Evolutionary conservation across 208 protist genomes (phyloP).

Genomic region (Trypanosoma caninum): DNA sequence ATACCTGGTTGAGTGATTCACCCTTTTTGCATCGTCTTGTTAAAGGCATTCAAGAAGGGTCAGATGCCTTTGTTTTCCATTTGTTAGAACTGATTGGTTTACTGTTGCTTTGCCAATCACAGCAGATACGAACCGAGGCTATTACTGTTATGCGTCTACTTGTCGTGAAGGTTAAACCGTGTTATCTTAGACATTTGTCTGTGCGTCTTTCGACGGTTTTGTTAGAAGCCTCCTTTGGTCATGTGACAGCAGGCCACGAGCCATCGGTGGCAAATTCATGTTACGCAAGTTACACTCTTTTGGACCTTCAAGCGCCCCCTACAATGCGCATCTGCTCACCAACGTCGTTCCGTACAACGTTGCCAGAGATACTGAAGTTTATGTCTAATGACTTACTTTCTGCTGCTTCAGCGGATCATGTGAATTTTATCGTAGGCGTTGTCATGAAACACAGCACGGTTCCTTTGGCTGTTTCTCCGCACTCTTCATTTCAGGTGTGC

Average conservation of each 20-base stretch:
- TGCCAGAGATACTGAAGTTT: conserved; percentile 61
- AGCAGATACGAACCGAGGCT: conserved; percentile 65
- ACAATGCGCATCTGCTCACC: conserved; percentile 65
- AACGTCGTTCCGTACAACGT: conserved; percentile 53
- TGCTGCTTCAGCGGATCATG: conserved; percentile 25
- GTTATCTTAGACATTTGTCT: conserved; percentile 36
- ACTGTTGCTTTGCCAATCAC: conserved; percentile 54
- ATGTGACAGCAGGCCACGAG: conserved; percentile 28
- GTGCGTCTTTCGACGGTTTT: conserved; percentile 56
- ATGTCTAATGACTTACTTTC: conserved; percentile 58
- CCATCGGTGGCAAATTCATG: conserved; percentile 4
- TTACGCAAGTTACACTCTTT: conserved; percentile 38
- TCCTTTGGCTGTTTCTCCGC: conserved; percentile 56
- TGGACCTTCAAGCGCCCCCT: conserved; percentile 48
- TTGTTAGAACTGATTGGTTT: conserved; percentile 55
- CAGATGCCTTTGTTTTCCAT: conserved; percentile 34
- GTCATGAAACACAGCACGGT: conserved; percentile 69
- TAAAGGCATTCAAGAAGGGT: conserved; percentile 16
- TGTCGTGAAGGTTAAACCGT: conserved; percentile 46
- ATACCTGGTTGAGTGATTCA: not conserved
- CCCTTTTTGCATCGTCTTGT: conserved; percentile 34
- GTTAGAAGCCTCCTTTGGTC: conserved; percentile 48
- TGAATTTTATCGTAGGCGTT: conserved; percentile 27
- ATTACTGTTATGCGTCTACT: conserved; percentile 65
- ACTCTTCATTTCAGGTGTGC: conserved; percentile 26